Base-by-base conservation (phyloP, 495 filamentous ascomycete genomes). In the Penicillium cataractarum region DNA sequence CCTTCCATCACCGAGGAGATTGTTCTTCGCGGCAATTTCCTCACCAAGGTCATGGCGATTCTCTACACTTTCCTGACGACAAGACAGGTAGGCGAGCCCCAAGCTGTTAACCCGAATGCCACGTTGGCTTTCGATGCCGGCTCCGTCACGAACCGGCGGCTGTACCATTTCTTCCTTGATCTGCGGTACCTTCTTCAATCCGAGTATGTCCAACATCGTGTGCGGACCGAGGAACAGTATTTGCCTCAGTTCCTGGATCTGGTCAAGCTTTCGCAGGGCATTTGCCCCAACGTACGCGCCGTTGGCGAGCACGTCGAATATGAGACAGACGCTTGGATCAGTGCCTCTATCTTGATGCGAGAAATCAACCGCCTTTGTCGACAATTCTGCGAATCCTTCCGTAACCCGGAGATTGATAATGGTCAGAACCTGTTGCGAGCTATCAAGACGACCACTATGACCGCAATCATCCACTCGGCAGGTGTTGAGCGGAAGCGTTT, bases 281-380 rank as follows among this genome's bases (percentile, higher is more conserved):
- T 98, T 42, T 97, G 94, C 67, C 96, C 95, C 15, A 99, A 98
- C 66, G 78, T 92, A 6, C 86, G 95, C 60, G 94, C 93, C 1
- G 87, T 97, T 32, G 92, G 90, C 22, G 95, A 99, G 63, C 95
- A 99, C 70, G 90, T 99, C 7, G 96, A 98, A 70, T 99, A 97
- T 68, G 95, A 99, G 74, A 95, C 93, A 6, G 95, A 99, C 70
- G 90, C 92, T 31, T 99, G 95, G 95, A 97, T 99, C 51, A 95
- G 89, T 65, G 95, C 96, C 1, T 94, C 92, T 8, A 84, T 99
- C 42, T 90, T 98, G 53, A 97, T 94, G 55, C 85, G 92, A 52
- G 94, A 99, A 73, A 91, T 99, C 73, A 98, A 97, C 69, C 88
- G 88, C 56, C 84, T 98, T 12, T 96, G 92, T 68, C 84, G 93